Conservation (phyloP, 495 filamentous ascomycete species). For the Aspergillus ellipticus region DNA sequence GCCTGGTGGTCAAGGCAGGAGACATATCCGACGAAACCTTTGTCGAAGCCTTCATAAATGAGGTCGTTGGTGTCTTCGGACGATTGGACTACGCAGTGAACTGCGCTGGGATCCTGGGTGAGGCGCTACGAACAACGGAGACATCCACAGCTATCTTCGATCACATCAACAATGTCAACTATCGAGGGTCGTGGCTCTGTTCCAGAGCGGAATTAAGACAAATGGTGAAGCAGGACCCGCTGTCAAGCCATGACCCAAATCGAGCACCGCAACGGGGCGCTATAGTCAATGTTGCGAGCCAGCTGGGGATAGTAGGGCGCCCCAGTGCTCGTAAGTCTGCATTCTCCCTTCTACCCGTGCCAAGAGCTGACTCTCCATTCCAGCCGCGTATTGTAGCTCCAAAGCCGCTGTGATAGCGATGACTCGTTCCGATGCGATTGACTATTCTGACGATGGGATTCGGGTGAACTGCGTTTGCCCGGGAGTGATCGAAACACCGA, state of each 20-base stretch:
- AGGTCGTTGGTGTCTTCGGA: slow-evolving; percentile 29
- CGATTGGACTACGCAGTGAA: slow-evolving; percentile 53
- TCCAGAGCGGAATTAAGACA: slow-evolving; percentile 44
- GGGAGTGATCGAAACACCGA: slow-evolving; percentile 48
- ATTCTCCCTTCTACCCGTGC: not conserved
- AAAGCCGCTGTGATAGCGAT: slow-evolving; percentile 46
- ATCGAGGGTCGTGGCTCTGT: slow-evolving; percentile 48
- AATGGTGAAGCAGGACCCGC: slow-evolving; percentile 47
- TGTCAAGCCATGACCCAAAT: slow-evolving; percentile 37
- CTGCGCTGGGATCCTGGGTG: slow-evolving; percentile 45
- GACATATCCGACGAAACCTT: slow-evolving; percentile 43
- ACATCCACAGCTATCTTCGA: slow-evolving; percentile 40
- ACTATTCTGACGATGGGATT: slow-evolving; percentile 46
- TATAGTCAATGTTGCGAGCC: slow-evolving; percentile 53
- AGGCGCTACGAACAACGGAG: slow-evolving; percentile 33
- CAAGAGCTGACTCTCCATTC: slow-evolving; percentile 3
- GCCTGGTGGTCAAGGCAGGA: slow-evolving; percentile 31
- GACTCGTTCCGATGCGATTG: slow-evolving; percentile 49
- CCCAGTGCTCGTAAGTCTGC: slow-evolving; percentile 42
- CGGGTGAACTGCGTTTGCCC: slow-evolving; percentile 54
- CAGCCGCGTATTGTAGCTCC: slow-evolving; percentile 45
- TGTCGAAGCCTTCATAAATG: slow-evolving; percentile 35
- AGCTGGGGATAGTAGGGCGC: slow-evolving; percentile 49
- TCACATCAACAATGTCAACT: slow-evolving; percentile 49
- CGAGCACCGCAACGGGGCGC: slow-evolving; percentile 35